Evolutionary conservation across 2,329 filamentous ascomycete species (phyloP).

Genomic region (Colletotrichum cordylinicola): DNA sequence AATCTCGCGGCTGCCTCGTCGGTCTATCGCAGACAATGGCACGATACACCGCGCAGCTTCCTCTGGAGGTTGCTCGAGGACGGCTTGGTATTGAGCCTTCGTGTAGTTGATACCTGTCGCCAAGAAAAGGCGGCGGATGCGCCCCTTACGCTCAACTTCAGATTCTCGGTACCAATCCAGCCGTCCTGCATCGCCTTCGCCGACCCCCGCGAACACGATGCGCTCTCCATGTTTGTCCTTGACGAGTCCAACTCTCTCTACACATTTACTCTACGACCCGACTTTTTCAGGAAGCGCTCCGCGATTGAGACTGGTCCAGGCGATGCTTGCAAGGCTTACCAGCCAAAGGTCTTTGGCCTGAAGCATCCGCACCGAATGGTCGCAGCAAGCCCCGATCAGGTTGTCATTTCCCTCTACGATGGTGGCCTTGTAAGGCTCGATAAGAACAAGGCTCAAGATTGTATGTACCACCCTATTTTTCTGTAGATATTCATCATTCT

Average conservation of each 20-base stretch:
- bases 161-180: slow-evolving; percentile 76
- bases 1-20: slow-evolving; percentile 81
- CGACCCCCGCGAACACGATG: slow-evolving; percentile 79
- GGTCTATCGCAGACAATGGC: slow-evolving; percentile 82
- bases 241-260: slow-evolving; percentile 82
- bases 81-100: slow-evolving; percentile 80
- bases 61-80: slow-evolving; percentile 90
- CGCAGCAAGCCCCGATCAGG: slow-evolving; percentile 73
- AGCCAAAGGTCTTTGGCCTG: slow-evolving; percentile 76
- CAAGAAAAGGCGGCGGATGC: slow-evolving; percentile 70
- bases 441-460: slow-evolving; percentile 54
- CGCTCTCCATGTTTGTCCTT: slow-evolving; percentile 79
- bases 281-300: slow-evolving; percentile 76
- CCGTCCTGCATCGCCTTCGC: slow-evolving; percentile 82
- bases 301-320: slow-evolving; percentile 76
- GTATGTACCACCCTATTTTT: slow-evolving; percentile 39
- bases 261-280: slow-evolving; percentile 81
- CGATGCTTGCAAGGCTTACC: slow-evolving; percentile 77
- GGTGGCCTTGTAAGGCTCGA: slow-evolving; percentile 77
- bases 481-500: slow-evolving; percentile 1
- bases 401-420: slow-evolving; percentile 83
- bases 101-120: slow-evolving; percentile 81
- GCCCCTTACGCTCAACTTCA: slow-evolving; percentile 77
- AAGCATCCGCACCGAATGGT: slow-evolving; percentile 82
- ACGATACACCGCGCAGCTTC: slow-evolving; percentile 81